Evolutionary conservation across 768 basidiomycete genomes (phyloP), one percentile per base, ranked within the genome.

Genomic region (Boletus coccyginus): DNA sequence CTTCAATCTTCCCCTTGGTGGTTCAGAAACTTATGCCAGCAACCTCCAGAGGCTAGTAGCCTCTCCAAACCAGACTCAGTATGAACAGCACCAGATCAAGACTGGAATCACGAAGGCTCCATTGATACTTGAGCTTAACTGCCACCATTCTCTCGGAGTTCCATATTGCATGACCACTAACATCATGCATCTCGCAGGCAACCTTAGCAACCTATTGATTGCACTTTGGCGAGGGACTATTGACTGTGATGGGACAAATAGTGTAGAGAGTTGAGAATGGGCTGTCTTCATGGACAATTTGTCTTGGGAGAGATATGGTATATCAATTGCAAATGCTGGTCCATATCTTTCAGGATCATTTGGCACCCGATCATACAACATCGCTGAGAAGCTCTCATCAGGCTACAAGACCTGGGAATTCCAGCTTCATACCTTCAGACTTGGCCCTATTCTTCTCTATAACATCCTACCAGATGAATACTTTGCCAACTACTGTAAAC

Each of bases 381-480:
- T 55, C 3, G 61, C 65, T 0, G 55, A 68, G 40, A 65, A 65
- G 12, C 55, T 70, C 38, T 52, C 59, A 43, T 60, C 43, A 35
- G 59, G 57, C 9, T 69, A 69, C 43, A 69, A 68, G 36, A 62
- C 66, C 0, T 62, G 62, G 55, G 68, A 69, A 45, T 66, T 38
- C 17, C 47, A 58, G 3, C 52, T 57, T 1, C 64, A 62, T 17
- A 44, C 62, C 0, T 67, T 55, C 29, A 51, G 57, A 10, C 58
- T 69, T 3, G 56, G 52, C 0, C 69, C 63, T 0, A 63, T 51
- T 0, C 54, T 69, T 0, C 53, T 69, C 0, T 52, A 57, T 12
- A 46, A 52, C 1, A 33, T 66, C 5, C 55, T 66, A 1, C 62
- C 57, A 14, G 46, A 62, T 0, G 13, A 29, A 13, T 56, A 64